A percentile compares a stretch with the other conserved stretches of the same genome.
Conservation (phyloP, 148 eudicot genomes). For the Amaranthus palmeri region DNA sequence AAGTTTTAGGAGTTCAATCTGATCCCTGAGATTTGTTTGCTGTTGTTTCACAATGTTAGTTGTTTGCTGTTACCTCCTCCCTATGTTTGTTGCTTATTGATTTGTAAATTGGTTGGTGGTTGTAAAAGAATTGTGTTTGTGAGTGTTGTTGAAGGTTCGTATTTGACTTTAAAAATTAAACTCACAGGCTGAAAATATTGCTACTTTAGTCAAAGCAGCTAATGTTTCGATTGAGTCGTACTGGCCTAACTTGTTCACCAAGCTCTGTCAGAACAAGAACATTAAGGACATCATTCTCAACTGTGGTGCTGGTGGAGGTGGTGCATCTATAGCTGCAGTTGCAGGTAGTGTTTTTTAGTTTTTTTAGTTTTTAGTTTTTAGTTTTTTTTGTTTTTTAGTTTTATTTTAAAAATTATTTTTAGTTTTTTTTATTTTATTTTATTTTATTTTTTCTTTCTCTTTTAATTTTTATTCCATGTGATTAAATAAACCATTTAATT, state of each 20-base stretch:
- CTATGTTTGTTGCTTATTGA: not conserved
- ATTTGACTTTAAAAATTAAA: not conserved
- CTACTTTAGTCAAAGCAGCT: conserved; percentile 43
- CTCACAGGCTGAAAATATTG: conserved; percentile 54
- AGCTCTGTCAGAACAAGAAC: conserved; percentile 54
- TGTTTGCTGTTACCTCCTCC: no score
- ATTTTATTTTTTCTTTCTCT: no score
- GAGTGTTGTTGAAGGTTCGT: not conserved
- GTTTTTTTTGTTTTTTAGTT: no score
- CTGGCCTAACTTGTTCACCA: conserved; percentile 65
- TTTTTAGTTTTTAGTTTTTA: no score
- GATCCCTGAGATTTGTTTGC: not conserved
- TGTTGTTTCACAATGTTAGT: no score
- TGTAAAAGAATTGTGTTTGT: not conserved
- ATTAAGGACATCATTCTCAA: conserved; percentile 53
- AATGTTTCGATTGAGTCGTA: conserved; percentile 42
- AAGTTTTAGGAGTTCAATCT: no score
- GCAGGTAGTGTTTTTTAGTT: no score
- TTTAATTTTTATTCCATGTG: no score
- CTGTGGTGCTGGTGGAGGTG: conserved; percentile 64
- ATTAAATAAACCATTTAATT: no score
- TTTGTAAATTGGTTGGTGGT: not conserved
- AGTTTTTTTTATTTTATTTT: no score
- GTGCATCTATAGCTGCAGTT: conserved; percentile 28
- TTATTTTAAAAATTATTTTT: no score